Base-by-base conservation (phyloP, 2,329 filamentous ascomycete genomes). In the Helotiales sp. region DNA sequence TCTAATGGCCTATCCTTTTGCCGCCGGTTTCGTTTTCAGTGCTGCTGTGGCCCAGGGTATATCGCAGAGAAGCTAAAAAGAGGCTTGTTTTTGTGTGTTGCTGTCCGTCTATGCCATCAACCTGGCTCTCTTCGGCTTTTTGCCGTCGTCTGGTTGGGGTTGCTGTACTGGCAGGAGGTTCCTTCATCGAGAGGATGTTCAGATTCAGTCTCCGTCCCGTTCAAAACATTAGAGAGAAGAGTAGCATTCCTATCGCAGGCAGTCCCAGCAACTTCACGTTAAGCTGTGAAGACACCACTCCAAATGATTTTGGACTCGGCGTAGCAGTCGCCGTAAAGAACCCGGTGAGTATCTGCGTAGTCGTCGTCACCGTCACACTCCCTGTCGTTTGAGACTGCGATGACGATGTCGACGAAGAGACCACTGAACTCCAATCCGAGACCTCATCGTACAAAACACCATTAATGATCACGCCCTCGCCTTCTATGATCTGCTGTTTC, bases 391-490 rank as follows among this genome's bases (percentile, higher is more conserved):
- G 64, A n/a, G 60, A 52, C 10, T 67, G 49, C 17, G 65, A 20
- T 6, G 65, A 65, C 11, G 69, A 28, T 6, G 69, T 71, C 17
- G 70, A 50, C 32, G 73, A 69, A 10, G 70, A 67, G 8, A 47
- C 61, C 20, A 63, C 59, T 10, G 72, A 73, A 47, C 70, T 75
- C 79, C 80, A 85, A 65, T 84, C 81, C 17, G 75, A 77, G 11
- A 77, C 74, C 2, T 77, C 78, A 37, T 74, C 73, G 69, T 85
- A 85, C 73, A 87, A 81, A 22, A 90, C 81, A 7, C 87, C 89
- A 69, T 89, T 87, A 71, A 88, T 83, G 50, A 90, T 82, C 2
- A 84, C 80, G 0, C 88, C 90, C 34, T 85, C 74, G 3, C 83
- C 82, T 1, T 78, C 77, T 7, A 79, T 73, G 55, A 88, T 82